Conservation (phyloP, 805 yeast genomes). For the Metschnikowia rubicola region DNA sequence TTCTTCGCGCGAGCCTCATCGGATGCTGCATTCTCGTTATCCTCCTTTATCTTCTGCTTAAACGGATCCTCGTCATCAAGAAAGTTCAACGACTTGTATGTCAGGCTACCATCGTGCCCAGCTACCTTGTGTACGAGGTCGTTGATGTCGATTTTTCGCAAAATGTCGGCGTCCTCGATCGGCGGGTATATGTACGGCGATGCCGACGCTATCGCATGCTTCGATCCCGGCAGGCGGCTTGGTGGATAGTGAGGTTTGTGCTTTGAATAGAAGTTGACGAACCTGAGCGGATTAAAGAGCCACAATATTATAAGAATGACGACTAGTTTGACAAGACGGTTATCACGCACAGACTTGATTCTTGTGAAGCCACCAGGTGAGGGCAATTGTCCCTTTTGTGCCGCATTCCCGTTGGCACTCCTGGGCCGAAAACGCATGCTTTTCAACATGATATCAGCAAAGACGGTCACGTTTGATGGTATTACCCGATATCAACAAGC, state of each 20-base stretch:
- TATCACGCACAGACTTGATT: slow-evolving; percentile 7
- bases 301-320: slow-evolving; percentile 11
- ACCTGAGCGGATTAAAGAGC: slow-evolving; percentile 11
- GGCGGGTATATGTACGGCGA: slow-evolving; percentile 65
- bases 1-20: slow-evolving; percentile 47
- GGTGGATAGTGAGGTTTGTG: slow-evolving; percentile 24
- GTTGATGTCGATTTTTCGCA: slow-evolving; percentile 54
- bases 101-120: background rate
- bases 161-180: slow-evolving; percentile 62
- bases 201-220: slow-evolving; percentile 39
- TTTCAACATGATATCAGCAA: slow-evolving; percentile 1
- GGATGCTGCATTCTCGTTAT: slow-evolving; percentile 44
- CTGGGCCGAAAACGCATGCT: slow-evolving; percentile 19
- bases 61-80: slow-evolving; percentile 41
- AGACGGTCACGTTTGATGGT: no score
- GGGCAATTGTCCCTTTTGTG: slow-evolving; percentile 11
- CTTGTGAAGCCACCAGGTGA: slow-evolving; percentile 7
- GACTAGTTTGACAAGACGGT: slow-evolving; percentile 3
- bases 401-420: slow-evolving; percentile 3
- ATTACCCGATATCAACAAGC: no score
- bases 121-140: slow-evolving; percentile 35
- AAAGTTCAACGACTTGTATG: slow-evolving; percentile 36
- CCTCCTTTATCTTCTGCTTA: slow-evolving; percentile 38
- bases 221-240: slow-evolving; percentile 33
- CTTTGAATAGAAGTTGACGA: background rate